These are phyloP conservation scores for Pulveroboletus ravenelii DNA, from an alignment of 768 basidiomycete genomes.

Conservation along the genomic window DNA sequence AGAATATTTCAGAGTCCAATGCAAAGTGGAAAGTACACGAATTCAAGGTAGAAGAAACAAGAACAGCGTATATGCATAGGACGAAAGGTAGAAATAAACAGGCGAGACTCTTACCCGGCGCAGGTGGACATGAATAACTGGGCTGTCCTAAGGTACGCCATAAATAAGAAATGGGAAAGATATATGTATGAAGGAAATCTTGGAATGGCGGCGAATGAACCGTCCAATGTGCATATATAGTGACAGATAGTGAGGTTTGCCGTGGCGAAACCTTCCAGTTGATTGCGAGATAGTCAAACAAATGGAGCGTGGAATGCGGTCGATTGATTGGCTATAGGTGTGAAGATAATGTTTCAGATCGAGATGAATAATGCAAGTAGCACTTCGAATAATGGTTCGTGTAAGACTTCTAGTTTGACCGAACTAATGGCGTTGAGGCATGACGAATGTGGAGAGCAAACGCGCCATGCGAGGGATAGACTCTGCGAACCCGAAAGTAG, in stretches of 20 bases:
- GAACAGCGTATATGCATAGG: conserved; percentile 4
- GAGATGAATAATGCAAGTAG: conserved; percentile 16
- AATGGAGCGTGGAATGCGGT: conserved; percentile 28
- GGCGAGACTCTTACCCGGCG: conserved; percentile 16
- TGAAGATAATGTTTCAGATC: conserved; percentile 19
- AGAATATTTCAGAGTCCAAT: conserved; percentile 16
- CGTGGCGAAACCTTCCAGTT: conserved; percentile 6
- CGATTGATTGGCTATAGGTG: conserved; percentile 18
- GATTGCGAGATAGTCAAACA: conserved; percentile 26
- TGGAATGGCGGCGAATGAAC: conserved; percentile 22
- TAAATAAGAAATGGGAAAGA: conserved; percentile 21
- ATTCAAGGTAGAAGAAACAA: background rate
- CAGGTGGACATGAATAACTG: conserved; percentile 30
- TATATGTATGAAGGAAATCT: conserved; percentile 15
- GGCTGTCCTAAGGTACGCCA: conserved; percentile 27
- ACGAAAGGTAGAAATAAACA: background rate
- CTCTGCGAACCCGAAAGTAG: conserved; percentile 7
- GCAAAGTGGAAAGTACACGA: conserved; percentile 4
- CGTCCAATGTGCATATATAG: conserved; percentile 28
- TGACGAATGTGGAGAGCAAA: conserved; percentile 14
- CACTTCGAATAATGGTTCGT: conserved; percentile 13
- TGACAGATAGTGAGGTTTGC: conserved; percentile 23
- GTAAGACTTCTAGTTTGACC: conserved; percentile 8
- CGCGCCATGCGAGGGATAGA: conserved; percentile 13
- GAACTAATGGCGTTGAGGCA: conserved; percentile 11